Conservation (phyloP, 2,329 filamentous ascomycete genomes). For the Fonsecaea nubica region DNA sequence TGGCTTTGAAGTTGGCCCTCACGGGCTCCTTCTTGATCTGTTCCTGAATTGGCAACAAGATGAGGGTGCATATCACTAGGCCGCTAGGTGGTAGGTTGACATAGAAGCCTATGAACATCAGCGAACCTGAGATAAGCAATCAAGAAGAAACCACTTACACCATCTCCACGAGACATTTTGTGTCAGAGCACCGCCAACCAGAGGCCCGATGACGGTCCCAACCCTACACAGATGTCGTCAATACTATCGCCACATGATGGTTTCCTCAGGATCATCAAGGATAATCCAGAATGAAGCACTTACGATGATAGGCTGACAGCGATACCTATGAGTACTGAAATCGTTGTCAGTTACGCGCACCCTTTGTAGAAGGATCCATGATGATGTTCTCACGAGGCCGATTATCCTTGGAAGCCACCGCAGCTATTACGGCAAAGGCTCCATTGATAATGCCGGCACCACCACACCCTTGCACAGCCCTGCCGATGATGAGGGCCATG, state of each 20-base stretch:
- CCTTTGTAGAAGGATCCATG: background rate
- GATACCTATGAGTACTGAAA: slow-evolving; percentile 44
- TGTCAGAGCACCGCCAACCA: slow-evolving; percentile 53
- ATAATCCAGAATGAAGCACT: background rate
- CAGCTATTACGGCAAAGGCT: slow-evolving; percentile 50
- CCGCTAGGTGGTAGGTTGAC: slow-evolving; percentile 53
- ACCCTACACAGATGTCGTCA: slow-evolving; percentile 42
- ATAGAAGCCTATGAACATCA: slow-evolving; percentile 46
- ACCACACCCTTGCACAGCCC: slow-evolving; percentile 46
- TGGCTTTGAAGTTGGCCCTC: slow-evolving; percentile 31
- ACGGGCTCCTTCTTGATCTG: slow-evolving; percentile 26
- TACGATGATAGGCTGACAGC: slow-evolving; percentile 38
- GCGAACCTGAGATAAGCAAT: background rate
- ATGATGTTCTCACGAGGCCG: slow-evolving; percentile 38
- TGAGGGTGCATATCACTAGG: slow-evolving; percentile 47
- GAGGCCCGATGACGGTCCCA: slow-evolving; percentile 50
- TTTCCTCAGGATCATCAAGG: background rate
- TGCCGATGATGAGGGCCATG: slow-evolving; percentile 44
- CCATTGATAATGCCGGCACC: slow-evolving; percentile 48
- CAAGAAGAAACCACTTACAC: slow-evolving; percentile 30
- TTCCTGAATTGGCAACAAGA: slow-evolving; percentile 26
- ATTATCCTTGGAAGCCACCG: slow-evolving; percentile 43
- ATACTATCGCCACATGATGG: background rate
- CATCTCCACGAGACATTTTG: slow-evolving; percentile 46
- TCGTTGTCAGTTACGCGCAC: background rate